These are phyloP conservation scores for Inga leiocalycina DNA, from an alignment of 306 rosid species.

Conservation along the genomic window DNA sequence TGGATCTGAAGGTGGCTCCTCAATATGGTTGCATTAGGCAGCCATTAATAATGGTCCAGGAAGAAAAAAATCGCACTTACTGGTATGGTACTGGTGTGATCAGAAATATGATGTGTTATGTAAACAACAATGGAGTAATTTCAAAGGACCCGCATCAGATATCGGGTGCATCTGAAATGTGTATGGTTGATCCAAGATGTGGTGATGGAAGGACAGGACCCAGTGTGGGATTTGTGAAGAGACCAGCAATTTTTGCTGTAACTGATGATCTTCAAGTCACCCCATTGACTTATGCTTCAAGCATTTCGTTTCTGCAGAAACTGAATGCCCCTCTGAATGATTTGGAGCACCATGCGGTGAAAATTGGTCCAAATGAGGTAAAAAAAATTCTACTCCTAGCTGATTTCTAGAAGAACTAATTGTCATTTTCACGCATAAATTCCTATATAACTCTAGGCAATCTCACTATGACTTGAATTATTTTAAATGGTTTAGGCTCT, in stretches of 20 bases:
- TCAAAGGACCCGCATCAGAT: not conserved
- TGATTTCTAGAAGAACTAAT: not conserved
- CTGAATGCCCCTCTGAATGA: conserved; percentile 21
- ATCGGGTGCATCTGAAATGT: not conserved
- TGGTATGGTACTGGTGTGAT: not conserved
- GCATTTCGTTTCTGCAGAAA: conserved; percentile 38
- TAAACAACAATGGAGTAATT: not conserved
- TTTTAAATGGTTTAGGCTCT: not conserved
- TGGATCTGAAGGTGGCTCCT: not conserved
- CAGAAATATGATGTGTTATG: not conserved
- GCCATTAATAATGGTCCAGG: not conserved
- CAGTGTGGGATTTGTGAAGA: conserved; percentile 36
- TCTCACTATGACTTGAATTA: not conserved
- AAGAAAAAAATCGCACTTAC: not conserved
- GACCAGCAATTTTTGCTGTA: conserved; percentile 37
- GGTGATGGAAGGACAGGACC: conserved; percentile 15
- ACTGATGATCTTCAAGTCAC: conserved; percentile 42
- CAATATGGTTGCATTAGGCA: conserved; percentile 3
- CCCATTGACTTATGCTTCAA: conserved; percentile 10
- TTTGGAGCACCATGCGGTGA: not conserved
- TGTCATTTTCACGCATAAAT: not conserved
- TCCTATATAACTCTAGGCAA: not conserved
- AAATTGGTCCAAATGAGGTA: conserved; percentile 6
- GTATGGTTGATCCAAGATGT: conserved; percentile 38
- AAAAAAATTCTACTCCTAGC: not conserved